These are phyloP conservation scores for Chenopodium suecicum DNA, from an alignment of 148 eudicot species.

Conservation along the genomic window DNA sequence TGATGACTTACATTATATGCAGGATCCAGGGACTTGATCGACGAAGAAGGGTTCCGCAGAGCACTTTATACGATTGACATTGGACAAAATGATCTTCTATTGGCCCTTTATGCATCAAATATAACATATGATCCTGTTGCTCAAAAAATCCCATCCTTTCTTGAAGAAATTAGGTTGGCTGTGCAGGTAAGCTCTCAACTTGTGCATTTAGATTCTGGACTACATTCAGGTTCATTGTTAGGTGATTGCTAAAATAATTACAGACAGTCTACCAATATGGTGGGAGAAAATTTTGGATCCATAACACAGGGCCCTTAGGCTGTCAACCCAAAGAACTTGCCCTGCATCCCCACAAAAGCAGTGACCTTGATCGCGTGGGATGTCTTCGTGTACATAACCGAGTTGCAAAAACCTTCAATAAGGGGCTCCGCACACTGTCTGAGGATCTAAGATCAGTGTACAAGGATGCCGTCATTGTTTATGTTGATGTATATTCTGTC, in stretches of 20 bases:
- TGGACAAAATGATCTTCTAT: slow-evolving; percentile 43
- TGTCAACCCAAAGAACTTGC: slow-evolving; percentile 48
- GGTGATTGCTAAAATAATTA: background rate
- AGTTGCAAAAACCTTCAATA: slow-evolving; percentile 40
- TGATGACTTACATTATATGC: background rate
- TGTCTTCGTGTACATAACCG: slow-evolving; percentile 37
- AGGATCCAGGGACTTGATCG: slow-evolving; percentile 31
- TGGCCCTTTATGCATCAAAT: slow-evolving; percentile 45
- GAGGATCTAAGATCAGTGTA: slow-evolving; percentile 27
- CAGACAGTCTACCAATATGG: slow-evolving; percentile 38
- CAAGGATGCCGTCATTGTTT: slow-evolving; percentile 39
- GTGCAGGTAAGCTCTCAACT: slow-evolving; percentile 29
- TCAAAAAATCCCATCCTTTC: slow-evolving; percentile 38
- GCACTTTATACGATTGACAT: slow-evolving; percentile 44
- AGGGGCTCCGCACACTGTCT: slow-evolving; percentile 27
- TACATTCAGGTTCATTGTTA: background rate
- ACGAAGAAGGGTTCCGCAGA: slow-evolving; percentile 36
- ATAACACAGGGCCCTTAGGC: slow-evolving; percentile 51
- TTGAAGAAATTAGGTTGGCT: slow-evolving; percentile 39
- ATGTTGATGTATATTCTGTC: slow-evolving; percentile 38
- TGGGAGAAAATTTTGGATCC: slow-evolving; percentile 48
- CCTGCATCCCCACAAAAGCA: slow-evolving; percentile 32
- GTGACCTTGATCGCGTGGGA: slow-evolving; percentile 33
- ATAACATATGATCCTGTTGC: slow-evolving; percentile 34
- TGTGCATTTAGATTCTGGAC: background rate